These are phyloP conservation scores for Fraxinus excelsior DNA, from an alignment of 257 asterid genomes.

Conservation along the genomic window DNA sequence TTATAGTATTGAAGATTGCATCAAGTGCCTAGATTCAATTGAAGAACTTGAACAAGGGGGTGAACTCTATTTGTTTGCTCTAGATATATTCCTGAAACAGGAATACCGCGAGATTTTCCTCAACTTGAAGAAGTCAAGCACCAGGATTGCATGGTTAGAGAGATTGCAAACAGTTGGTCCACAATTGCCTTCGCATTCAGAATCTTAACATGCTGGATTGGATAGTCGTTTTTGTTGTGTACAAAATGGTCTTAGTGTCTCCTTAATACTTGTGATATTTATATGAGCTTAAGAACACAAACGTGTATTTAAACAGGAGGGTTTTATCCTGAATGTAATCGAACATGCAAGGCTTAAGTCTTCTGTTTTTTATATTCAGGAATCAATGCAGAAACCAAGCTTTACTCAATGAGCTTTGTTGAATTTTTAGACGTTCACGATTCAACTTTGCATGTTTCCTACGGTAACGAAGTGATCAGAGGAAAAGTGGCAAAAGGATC, in stretches of 20 bases:
- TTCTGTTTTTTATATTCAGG: neutral
- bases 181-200: conserved; percentile 26
- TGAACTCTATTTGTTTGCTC: conserved; percentile 33
- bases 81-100: conserved; percentile 38
- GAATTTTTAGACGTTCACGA: neutral
- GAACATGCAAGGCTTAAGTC: neutral
- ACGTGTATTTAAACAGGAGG: neutral
- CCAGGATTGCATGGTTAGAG: conserved; percentile 38
- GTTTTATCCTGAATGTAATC: neutral
- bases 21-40: conserved; percentile 33
- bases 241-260: neutral
- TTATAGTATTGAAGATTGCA: conserved; percentile 39
- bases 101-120: conserved; percentile 42
- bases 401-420: neutral
- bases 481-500: neutral
- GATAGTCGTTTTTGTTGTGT: neutral
- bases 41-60: conserved; percentile 40
- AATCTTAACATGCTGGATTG: neutral
- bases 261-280: neutral
- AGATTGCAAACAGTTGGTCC: conserved; percentile 34
- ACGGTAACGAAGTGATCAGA: neutral
- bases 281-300: neutral
- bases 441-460: neutral
- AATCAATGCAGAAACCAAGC: neutral
- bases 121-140: conserved; percentile 35